Conservation (phyloP, 495 filamentous ascomycete species). For the Emericellopsis terricola region DNA sequence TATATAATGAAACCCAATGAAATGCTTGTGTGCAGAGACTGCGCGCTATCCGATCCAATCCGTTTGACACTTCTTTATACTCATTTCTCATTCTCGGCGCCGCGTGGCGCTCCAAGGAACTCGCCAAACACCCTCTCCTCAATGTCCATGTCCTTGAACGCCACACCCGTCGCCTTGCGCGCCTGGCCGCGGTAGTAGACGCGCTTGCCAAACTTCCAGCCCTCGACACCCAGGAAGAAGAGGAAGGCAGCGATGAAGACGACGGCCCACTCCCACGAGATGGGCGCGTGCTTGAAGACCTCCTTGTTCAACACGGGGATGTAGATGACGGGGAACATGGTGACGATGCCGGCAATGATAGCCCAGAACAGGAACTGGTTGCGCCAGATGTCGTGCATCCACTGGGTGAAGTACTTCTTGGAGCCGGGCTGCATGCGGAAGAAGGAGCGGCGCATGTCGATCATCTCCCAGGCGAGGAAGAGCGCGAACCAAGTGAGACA, state of each 20-base stretch:
- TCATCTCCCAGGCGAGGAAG: slow-evolving; percentile 59
- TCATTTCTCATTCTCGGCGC: neutral
- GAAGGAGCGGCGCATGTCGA: slow-evolving; percentile 47
- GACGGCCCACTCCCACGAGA: slow-evolving; percentile 57
- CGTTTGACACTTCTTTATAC: too few species aligned
- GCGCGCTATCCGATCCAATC: too few species aligned
- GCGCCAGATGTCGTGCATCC: slow-evolving; percentile 41
- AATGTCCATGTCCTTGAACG: slow-evolving; percentile 20
- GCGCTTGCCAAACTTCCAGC: slow-evolving; percentile 51
- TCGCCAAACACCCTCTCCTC: slow-evolving; percentile 21
- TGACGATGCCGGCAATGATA: slow-evolving; percentile 48
- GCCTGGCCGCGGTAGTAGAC: slow-evolving; percentile 12
- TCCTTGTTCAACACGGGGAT: slow-evolving; percentile 49
- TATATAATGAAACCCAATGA: too few species aligned
- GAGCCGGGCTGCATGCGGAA: slow-evolving; percentile 46
- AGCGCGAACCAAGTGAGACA: slow-evolving; percentile 59
- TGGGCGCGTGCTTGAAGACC: slow-evolving; percentile 54
- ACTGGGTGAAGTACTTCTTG: slow-evolving; percentile 30
- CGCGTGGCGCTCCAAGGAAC: slow-evolving; percentile 9
- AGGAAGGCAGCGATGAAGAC: slow-evolving; percentile 38
- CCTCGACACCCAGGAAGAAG: slow-evolving; percentile 46
- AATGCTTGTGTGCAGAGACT: too few species aligned
- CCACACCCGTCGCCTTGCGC: neutral
- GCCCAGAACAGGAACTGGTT: slow-evolving; percentile 59
- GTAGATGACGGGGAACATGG: slow-evolving; percentile 54